phyloP scores from a whole-genome alignment of 768 basidiomycete genomes.

The Royoungia palumana region DNA sequence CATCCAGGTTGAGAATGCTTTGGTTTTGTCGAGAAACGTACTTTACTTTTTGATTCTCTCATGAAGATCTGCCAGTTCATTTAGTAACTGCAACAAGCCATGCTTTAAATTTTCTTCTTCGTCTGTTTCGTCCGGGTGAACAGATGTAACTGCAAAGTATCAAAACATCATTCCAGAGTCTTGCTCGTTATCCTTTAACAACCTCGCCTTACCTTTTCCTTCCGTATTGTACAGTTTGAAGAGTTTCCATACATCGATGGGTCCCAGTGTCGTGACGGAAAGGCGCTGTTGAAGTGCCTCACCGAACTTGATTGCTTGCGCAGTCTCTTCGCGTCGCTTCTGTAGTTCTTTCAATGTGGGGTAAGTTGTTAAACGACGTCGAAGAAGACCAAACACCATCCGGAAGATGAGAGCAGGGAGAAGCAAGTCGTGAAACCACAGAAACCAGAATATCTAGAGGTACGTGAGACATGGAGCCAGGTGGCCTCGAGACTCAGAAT shows the following conservation, averaged over 20 bases:
- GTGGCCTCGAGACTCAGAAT: not conserved
- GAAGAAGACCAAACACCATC: slow-evolving; percentile 46
- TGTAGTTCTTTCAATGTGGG: slow-evolving; percentile 54
- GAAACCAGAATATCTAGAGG: slow-evolving; percentile 54
- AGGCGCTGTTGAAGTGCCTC: slow-evolving; percentile 46
- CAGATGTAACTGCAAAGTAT: not conserved
- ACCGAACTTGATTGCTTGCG: slow-evolving; percentile 51
- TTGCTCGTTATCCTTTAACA: slow-evolving; percentile 10
- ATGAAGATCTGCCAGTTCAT: slow-evolving; percentile 55
- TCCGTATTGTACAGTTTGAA: slow-evolving; percentile 42
- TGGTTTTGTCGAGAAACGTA: not conserved
- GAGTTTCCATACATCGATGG: slow-evolving; percentile 54
- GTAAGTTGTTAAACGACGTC: slow-evolving; percentile 49
- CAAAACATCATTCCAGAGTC: not conserved
- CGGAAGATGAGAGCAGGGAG: slow-evolving; percentile 49
- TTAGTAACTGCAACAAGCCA: slow-evolving; percentile 37
- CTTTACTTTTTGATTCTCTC: slow-evolving; percentile 63
- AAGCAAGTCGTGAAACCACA: slow-evolving; percentile 61
- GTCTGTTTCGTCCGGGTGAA: slow-evolving; percentile 7
- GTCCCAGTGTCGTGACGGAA: slow-evolving; percentile 43
- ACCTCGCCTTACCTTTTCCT: slow-evolving; percentile 34
- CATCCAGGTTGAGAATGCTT: slow-evolving; percentile 1
- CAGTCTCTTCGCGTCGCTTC: slow-evolving; percentile 47
- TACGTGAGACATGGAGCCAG: slow-evolving; percentile 1
- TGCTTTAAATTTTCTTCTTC: slow-evolving; percentile 43